These are phyloP conservation scores for Cercospora nicotianae DNA, from an alignment of 2,329 filamentous ascomycete species.

Conservation along the genomic window DNA sequence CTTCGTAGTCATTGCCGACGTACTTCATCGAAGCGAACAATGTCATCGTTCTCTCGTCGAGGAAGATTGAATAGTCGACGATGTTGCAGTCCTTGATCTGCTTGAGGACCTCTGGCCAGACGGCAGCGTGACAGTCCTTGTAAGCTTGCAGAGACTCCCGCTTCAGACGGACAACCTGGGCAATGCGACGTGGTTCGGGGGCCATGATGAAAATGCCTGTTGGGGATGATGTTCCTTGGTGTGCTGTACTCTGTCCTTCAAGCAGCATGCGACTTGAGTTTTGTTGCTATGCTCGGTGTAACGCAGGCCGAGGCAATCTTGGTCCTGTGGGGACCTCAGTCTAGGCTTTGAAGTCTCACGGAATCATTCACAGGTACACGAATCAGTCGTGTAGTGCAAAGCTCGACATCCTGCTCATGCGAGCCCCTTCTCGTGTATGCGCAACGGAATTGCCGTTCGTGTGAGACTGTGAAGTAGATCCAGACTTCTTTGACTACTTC, in stretches of 20 bases:
- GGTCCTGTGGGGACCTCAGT: not conserved
- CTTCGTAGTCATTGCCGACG: constrained; percentile 68
- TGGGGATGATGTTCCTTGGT: not conserved
- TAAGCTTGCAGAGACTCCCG: constrained; percentile 66
- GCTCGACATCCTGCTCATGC: not conserved
- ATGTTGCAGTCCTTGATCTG: constrained; percentile 77
- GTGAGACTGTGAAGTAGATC: not conserved
- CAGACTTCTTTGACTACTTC: not conserved
- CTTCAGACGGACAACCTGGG: constrained; percentile 71
- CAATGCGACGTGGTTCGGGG: constrained; percentile 55
- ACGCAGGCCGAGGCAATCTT: constrained; percentile 11
- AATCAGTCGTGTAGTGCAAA: not conserved
- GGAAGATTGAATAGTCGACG: constrained; percentile 72
- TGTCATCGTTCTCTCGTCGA: constrained; percentile 61
- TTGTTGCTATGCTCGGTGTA: constrained; percentile 4
- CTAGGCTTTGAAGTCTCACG: not conserved
- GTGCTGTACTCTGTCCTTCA: not conserved
- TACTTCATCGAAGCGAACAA: constrained; percentile 79
- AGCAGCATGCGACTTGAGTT: not conserved
- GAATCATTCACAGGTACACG: not conserved
- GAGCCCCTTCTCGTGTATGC: not conserved
- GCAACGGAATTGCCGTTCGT: not conserved
- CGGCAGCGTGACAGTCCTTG: constrained; percentile 69
- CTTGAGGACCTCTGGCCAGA: constrained; percentile 75
- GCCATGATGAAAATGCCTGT: constrained; percentile 19